Evolutionary conservation across 257 asterid genomes (phyloP).

Genomic region (Galeopsis tetrahit): DNA sequence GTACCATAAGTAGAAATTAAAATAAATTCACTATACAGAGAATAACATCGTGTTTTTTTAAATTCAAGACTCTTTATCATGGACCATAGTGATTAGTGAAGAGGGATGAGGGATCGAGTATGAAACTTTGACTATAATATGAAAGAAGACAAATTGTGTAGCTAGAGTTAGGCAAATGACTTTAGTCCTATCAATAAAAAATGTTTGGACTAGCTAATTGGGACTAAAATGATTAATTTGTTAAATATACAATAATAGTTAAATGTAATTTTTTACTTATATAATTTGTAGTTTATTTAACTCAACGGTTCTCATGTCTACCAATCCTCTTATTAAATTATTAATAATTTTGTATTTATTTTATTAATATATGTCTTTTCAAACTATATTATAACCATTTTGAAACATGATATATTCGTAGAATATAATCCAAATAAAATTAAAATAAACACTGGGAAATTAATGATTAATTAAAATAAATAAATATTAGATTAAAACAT

Average conservation of each 20-base stretch:
- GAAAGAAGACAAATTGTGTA: conserved; percentile 32
- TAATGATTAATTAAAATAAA: too few relatives aligned
- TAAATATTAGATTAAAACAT: background rate
- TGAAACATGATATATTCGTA: background rate
- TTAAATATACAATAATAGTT: conserved; percentile 14
- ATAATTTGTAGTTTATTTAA: conserved; percentile 1
- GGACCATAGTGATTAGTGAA: background rate
- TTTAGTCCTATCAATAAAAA: conserved; percentile 35
- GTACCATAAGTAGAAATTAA: background rate
- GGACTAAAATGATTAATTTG: conserved; percentile 22
- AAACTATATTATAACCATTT: background rate
- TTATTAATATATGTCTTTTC: background rate
- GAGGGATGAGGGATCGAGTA: conserved; percentile 6
- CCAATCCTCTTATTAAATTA: background rate
- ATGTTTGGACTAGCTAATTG: conserved; percentile 36
- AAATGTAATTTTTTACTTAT: conserved; percentile 39
- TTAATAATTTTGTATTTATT: conserved; percentile 32
- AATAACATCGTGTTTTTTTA: background rate
- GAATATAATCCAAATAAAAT: background rate
- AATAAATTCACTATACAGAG: background rate
- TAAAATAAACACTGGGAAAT: too few relatives aligned
- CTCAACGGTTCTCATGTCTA: background rate
- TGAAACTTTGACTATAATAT: conserved; percentile 33
- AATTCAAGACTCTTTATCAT: background rate
- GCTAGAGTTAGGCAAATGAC: conserved; percentile 48